Base-by-base conservation (phyloP, 1,139 yeast species). In the Geotrichum candidum region DNA sequence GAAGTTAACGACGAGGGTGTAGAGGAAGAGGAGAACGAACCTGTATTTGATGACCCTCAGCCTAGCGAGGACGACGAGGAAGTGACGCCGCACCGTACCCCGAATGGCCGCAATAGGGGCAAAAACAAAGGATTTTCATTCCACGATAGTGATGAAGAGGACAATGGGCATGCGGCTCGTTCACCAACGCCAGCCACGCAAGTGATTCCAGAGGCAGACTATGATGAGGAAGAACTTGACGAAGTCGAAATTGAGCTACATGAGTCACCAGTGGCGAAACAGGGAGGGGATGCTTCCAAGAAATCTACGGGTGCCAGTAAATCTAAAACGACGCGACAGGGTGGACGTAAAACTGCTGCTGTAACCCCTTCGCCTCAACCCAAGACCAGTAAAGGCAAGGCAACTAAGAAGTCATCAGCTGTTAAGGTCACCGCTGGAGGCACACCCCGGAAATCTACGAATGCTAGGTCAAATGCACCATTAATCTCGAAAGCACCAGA, bases 1-100 rank as follows among this genome's bases (percentile, higher is more conserved):
- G 65, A 68, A 46, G 59, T 69, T 58, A 53, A 65, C 38, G 61
- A 69, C 56, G 65, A 65, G 22, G 51, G 29, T 29, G 57, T 45
- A 54, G 53, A 60, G 35, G 65, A 67, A 56, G 61, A 64, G 23
- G 25, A 61, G 35, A 65, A 58, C 10, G 63, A 63, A 51, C 61
- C 69, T 38, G 67, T 68, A 11, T 67, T 55, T 29, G 61, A 59
- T 11, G 38, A 53, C 41, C 45, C 27, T 7, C 61, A n/a, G 27
- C 51, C 38, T 15, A 38, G 15, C 18, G 25, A 18, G 18, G 10
- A 25, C 35, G 25, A 50, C n/a, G 53, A 50, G 33, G 53, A 41
- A n/a, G 48, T n/a, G 9, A 41, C 18, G 22, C 18, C 48, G 22
- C 48, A 23, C 10, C 48, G 18, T 7, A n/a, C 48, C 9, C 7